Base-by-base conservation (phyloP, 441 rosid genomes). In the Populus hybrid region DNA sequence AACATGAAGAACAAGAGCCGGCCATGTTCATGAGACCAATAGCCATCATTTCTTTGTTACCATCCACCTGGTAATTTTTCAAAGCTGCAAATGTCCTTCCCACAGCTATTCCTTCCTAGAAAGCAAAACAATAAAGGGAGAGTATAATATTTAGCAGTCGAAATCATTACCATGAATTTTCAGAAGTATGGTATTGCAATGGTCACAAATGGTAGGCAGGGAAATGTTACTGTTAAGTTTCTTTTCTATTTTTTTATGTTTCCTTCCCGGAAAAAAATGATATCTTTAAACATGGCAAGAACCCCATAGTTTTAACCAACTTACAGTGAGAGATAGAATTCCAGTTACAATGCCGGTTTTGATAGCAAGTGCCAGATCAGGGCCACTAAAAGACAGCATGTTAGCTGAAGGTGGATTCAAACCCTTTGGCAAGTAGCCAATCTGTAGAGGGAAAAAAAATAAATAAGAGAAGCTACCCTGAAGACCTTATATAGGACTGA, bases 11-110 rank as follows among this genome's bases (percentile, higher is more conserved):
- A 81, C 92, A 94, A 46, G 96, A 94, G 79, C 99, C 98, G 36
- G 87, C 94, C 84, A 96, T 91, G 89, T 96, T 96, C 99, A 96
- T 96, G 69, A 92, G 53, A 63, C 99, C 99, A 10, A 92, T 90
- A 32, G 98, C 98, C 89, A 96, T 88, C 99, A 96, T 96, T 88
- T 96, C 99, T 83, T 96, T 91, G 89, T 96, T 96, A 10, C 98
- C 99, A 77, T 94, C 98, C 42, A 96, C 96, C 86, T 91, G 99
- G 79, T 96, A 92, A 82, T 91, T 92, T 76, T 86, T 89, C 64
- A 96, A 76, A 26, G 96, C 71, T 38, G 99, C 98, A 88, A 96
- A 94, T 19, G 98, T 96, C 79, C 98, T 94, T 75, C 99, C 99
- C 12, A 94, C 98, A 18, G 98, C 98, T 74, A 96, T 92, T 78